phyloP scores from a whole-genome alignment of 2,329 filamentous ascomycete genomes.

The Ascochyta viciae-villosae region DNA sequence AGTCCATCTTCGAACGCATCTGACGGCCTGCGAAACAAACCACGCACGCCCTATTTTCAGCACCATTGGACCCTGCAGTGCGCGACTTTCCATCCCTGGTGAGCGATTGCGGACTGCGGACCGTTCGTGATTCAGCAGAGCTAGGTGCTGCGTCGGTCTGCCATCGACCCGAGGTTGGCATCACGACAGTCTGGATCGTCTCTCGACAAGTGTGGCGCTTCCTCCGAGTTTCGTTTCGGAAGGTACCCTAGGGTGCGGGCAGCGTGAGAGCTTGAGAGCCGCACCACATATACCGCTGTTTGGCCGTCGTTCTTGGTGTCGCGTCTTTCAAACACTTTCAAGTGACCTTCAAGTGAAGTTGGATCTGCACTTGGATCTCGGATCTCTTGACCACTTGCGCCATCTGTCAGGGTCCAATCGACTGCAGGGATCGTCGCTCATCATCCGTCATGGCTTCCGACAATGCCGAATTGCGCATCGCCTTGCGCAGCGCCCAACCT shows the following conservation, averaged over 20 bases:
- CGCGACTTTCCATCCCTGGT: conserved; percentile 13
- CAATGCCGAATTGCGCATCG: conserved; percentile 17
- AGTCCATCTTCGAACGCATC: neutral
- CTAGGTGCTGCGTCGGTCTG: conserved; percentile 5
- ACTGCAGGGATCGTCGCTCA: conserved; percentile 14
- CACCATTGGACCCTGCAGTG: conserved; percentile 7
- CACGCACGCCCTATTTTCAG: neutral
- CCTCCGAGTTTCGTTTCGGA: conserved; percentile 22
- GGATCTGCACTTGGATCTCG: neutral
- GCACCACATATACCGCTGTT: conserved; percentile 11
- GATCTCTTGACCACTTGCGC: conserved; percentile 1
- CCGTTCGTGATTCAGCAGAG: conserved; percentile 14
- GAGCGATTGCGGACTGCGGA: conserved; percentile 7
- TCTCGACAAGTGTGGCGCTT: conserved; percentile 13
- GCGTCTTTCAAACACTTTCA: neutral
- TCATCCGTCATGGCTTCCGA: conserved; percentile 27
- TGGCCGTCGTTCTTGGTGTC: conserved; percentile 1
- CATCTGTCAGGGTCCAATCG: conserved; percentile 18
- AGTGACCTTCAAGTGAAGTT: neutral
- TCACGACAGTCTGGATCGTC: conserved; percentile 22
- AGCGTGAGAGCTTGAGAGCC: neutral
- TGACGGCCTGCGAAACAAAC: conserved; percentile 4
- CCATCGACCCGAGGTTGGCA: conserved; percentile 4
- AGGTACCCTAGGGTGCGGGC: conserved; percentile 18
- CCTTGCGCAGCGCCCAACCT: conserved; percentile 23